Base-by-base conservation (phyloP, 352 stramenopile genomes). In the Thalassiosira ordinaria region DNA sequence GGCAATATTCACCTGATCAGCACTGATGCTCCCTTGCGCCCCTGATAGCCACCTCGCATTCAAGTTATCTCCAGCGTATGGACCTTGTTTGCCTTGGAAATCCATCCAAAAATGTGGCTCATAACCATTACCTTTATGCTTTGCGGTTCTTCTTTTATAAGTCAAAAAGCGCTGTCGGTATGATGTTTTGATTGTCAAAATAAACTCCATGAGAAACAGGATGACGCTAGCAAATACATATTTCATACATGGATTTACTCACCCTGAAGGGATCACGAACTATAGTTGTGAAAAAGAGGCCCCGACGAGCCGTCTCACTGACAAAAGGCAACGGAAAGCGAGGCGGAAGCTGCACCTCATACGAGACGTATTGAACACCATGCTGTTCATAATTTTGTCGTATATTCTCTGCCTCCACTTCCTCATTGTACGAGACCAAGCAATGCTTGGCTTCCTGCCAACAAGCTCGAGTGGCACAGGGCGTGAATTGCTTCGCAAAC, bases 1-100 rank as follows among this genome's bases (percentile, higher is more conserved):
- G n/a, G 75, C 75, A 72, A 84, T 78, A 70, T 84, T 84, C 0
- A 84, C 52, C 29, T 84, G 66, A 71, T 84, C 75, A 14, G 1
- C 39, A 9, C 24, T 72, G 18, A 81, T 70, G 1, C 27, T n/a
- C 1, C 41, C 64, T 26, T 24, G 20, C 26, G 66, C 55, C 20
- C 75, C 75, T 2, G 75, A 78, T 26, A 84, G 57, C 75, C 75
- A 84, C 9, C 75, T 18, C 1, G 57, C 53, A 74, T 84, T 84
- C 22, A 84, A 62, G 52, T 84, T 84, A 62, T 84, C 75, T 11
- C 60, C 52, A 0, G 56, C 18, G 46, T 84, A 84, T 4, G 73
- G 1, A 22, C 39, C 26, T 47, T 74, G 61, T 18, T 26, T 49
- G 0, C 46, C 68, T 4, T 63, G 11, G 1, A 76, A 68, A 62